phyloP scores from a whole-genome alignment of 345 rosid genomes.

The Populus ilicifolia region DNA sequence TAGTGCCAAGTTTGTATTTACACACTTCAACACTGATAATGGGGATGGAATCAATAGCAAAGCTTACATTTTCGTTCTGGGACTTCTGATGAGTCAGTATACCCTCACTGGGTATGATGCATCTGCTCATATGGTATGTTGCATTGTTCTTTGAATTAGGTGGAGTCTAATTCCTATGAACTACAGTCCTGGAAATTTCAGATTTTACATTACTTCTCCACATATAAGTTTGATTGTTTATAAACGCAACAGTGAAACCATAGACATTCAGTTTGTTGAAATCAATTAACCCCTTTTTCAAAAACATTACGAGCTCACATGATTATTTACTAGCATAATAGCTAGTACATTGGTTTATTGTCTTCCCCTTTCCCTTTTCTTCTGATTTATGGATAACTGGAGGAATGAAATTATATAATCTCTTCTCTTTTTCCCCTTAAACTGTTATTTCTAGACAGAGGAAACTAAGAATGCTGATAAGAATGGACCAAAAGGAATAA shows the following conservation, averaged over 20 bases:
- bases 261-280: background rate
- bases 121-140: conserved; percentile 90
- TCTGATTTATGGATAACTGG: background rate
- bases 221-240: background rate
- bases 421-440: background rate
- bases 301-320: background rate
- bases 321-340: background rate
- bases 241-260: background rate
- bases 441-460: conserved; percentile 61
- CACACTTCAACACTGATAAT: conserved; percentile 78
- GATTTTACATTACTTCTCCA: background rate
- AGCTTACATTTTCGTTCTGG: conserved; percentile 74
- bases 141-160: background rate
- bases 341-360: background rate
- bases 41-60: conserved; percentile 60
- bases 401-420: conserved; percentile 12
- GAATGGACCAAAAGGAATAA: conserved; percentile 87
- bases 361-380: too few relatives aligned
- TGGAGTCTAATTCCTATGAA: background rate
- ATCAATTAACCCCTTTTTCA: background rate
- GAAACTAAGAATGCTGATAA: conserved; percentile 85
- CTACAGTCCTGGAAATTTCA: background rate
- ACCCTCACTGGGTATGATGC: conserved; percentile 93
- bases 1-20: conserved; percentile 80
- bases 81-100: conserved; percentile 94